Conservation (phyloP, 2,329 filamentous ascomycete genomes). For the Geosmithia morbida region DNA sequence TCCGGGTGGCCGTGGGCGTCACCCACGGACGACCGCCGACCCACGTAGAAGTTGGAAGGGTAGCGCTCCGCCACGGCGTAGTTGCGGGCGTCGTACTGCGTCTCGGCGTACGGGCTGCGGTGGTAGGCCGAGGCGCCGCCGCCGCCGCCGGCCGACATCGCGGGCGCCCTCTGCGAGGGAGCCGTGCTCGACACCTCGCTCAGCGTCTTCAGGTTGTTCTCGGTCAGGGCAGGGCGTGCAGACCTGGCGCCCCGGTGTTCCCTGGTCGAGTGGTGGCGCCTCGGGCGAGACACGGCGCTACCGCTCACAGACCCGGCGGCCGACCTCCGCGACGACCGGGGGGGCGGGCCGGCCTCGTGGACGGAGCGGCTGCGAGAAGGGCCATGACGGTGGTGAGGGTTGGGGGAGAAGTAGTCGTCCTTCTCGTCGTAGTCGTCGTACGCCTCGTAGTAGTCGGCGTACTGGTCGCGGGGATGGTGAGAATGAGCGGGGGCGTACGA, state of each 20-base stretch:
- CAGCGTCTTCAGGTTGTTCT: constrained; percentile 34
- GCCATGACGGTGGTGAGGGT: constrained; percentile 15
- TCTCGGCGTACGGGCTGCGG: constrained; percentile 18
- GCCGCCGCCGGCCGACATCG: constrained; percentile 8
- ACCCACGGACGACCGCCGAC: constrained; percentile 1
- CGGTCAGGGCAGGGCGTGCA: constrained; percentile 29
- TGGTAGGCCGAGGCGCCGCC: constrained; percentile 17
- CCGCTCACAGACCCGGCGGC: neutral
- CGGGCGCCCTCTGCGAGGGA: constrained; percentile 26
- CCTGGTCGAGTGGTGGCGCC: neutral
- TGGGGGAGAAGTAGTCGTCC: constrained; percentile 17
- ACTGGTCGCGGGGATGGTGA: constrained; percentile 12
- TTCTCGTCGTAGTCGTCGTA: constrained; percentile 18
- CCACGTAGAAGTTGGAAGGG: constrained; percentile 8
- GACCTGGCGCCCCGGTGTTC: constrained; percentile 2
- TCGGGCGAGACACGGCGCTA: neutral
- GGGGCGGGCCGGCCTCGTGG: constrained; percentile 11
- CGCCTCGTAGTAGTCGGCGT: constrained; percentile 17
- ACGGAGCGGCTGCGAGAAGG: constrained; percentile 13
- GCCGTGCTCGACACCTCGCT: constrained; percentile 35
- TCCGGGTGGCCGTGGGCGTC: constrained; percentile 3
- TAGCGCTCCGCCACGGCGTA: constrained; percentile 4
- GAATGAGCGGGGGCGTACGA: constrained; percentile 8
- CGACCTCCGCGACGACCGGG: constrained; percentile 10
- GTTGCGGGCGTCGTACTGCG: constrained; percentile 14